These are phyloP conservation scores for Xerocomus spinulosus DNA, from an alignment of 768 basidiomycete genomes.

Conservation along the genomic window DNA sequence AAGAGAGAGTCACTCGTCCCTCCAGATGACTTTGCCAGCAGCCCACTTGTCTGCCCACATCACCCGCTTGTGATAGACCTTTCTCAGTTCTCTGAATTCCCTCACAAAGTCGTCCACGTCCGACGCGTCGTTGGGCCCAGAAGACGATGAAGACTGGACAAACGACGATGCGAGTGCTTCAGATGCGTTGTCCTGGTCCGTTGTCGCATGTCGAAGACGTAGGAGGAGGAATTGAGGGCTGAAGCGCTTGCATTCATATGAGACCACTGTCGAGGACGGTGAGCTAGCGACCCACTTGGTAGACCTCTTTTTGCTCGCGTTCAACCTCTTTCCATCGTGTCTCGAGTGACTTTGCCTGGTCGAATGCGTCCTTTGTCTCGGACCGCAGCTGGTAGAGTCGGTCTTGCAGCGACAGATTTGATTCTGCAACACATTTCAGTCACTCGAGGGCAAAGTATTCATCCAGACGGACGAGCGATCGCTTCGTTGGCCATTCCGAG, in stretches of 20 bases:
- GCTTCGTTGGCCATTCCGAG: conserved; percentile 81
- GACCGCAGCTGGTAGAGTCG: conserved; percentile 68
- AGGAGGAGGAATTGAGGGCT: conserved; percentile 84
- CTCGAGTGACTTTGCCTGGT: conserved; percentile 80
- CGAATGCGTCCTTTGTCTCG: conserved; percentile 84
- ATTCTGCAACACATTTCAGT: conserved; percentile 42
- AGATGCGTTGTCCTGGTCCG: conserved; percentile 85
- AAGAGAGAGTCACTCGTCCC: conserved; percentile 45
- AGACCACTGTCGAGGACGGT: conserved; percentile 5
- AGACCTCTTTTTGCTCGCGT: conserved; percentile 82
- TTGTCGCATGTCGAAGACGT: conserved; percentile 82
- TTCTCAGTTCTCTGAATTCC: conserved; percentile 82
- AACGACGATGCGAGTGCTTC: conserved; percentile 83
- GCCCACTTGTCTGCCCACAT: conserved; percentile 90
- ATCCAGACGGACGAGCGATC: conserved; percentile 65
- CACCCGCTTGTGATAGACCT: conserved; percentile 88
- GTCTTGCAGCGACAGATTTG: conserved; percentile 74
- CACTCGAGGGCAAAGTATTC: background rate
- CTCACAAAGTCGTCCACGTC: conserved; percentile 85
- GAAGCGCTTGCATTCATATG: conserved; percentile 55
- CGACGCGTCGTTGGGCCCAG: conserved; percentile 22
- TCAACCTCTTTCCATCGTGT: conserved; percentile 82
- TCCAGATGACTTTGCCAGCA: conserved; percentile 80
- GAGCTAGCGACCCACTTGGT: conserved; percentile 55
- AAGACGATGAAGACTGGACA: conserved; percentile 53